A percentile compares a stretch with the other conserved stretches of the same genome.
phyloP scores from a whole-genome alignment of 176 grass and related monocot species.

The Bolboschoenus planiculmis region DNA sequence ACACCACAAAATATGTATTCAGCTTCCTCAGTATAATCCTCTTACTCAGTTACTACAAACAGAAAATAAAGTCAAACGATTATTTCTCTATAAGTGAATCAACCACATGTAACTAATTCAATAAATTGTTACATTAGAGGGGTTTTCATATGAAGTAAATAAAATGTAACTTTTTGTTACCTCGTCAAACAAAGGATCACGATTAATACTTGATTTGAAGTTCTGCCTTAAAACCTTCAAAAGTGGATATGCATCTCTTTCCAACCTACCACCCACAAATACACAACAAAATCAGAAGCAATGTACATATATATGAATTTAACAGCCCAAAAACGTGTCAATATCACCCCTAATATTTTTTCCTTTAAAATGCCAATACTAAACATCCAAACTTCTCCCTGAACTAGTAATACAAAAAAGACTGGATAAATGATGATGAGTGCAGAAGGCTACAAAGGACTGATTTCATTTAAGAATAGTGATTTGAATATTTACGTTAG shows the following conservation, averaged over 20 bases:
- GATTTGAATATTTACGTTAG: slow-evolving; percentile 55
- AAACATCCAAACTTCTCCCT: neutral
- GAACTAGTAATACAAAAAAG: slow-evolving; percentile 20
- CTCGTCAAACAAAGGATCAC: slow-evolving; percentile 83
- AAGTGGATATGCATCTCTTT: slow-evolving; percentile 94
- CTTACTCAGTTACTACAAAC: neutral
- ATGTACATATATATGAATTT: no score
- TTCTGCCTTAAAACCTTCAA: slow-evolving; percentile 84
- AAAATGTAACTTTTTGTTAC: slow-evolving; percentile 25
- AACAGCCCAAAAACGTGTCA: neutral
- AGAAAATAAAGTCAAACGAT: slow-evolving; percentile 2
- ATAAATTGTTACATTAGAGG: neutral
- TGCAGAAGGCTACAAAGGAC: slow-evolving; percentile 18
- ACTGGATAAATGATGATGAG: slow-evolving; percentile 11
- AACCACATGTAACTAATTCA: neutral
- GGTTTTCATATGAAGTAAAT: neutral
- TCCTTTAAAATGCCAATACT: slow-evolving; percentile 3
- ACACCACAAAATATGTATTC: neutral
- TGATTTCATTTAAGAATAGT: slow-evolving; percentile 2
- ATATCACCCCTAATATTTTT: neutral
- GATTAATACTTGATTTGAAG: slow-evolving; percentile 77
- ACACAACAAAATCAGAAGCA: slow-evolving; percentile 25
- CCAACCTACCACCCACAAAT: slow-evolving; percentile 47
- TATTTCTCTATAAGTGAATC: neutral
- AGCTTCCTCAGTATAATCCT: neutral